phyloP scores from a whole-genome alignment of 1,284 basidiomycete species.

The Xerocomus nothofagi region DNA sequence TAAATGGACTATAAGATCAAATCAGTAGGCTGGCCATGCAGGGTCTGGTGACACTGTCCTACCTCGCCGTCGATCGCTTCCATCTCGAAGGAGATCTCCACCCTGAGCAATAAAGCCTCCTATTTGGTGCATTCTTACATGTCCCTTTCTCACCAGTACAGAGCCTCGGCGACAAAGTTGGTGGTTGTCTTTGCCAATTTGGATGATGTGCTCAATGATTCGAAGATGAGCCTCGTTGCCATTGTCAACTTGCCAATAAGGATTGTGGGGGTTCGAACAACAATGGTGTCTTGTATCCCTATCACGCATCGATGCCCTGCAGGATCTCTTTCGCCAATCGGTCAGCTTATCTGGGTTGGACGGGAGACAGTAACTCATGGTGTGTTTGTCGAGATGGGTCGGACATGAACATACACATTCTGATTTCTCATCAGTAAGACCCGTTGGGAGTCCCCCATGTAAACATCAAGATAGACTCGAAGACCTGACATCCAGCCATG shows the following conservation, averaged over 20 bases:
- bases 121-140: constrained; percentile 50
- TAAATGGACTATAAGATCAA: constrained; percentile 43
- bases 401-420: constrained; percentile 31
- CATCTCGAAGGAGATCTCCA: constrained; percentile 53
- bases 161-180: constrained; percentile 50
- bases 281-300: constrained; percentile 35
- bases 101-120: constrained; percentile 50
- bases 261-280: constrained; percentile 38
- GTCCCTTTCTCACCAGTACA: constrained; percentile 48
- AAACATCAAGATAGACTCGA: constrained; percentile 41
- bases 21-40: constrained; percentile 7
- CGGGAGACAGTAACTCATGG: constrained; percentile 40
- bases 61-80: constrained; percentile 52
- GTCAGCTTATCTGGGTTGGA: constrained; percentile 37
- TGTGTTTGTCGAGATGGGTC: constrained; percentile 40
- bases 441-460: constrained; percentile 37
- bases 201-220: constrained; percentile 37
- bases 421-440: constrained; percentile 18
- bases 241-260: constrained; percentile 39
- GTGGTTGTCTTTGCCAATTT: constrained; percentile 45
- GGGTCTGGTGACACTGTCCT: constrained; percentile 5
- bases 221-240: constrained; percentile 42
- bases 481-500: constrained; percentile 26
- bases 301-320: constrained; percentile 39
- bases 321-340: constrained; percentile 46